Conservation (phyloP, 164 flowering plant species). For the Cinnamomum micranthum region DNA sequence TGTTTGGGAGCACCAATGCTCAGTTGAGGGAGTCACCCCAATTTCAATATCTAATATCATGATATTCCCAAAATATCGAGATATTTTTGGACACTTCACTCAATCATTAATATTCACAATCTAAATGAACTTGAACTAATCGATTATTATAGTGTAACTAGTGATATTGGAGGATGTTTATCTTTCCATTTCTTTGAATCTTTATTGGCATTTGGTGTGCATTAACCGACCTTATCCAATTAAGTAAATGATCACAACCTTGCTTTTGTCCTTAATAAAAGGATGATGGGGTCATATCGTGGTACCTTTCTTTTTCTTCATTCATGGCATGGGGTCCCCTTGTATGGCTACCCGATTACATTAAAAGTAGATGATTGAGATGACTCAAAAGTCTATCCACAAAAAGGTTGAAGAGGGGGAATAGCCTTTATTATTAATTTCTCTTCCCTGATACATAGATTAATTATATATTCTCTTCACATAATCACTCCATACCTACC, state of each 20-base stretch:
- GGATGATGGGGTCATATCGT: neutral
- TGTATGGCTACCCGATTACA: neutral
- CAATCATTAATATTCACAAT: neutral
- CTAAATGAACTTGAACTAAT: neutral
- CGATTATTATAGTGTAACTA: neutral
- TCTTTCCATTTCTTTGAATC: neutral
- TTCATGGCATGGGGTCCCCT: neutral
- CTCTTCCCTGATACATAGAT: neutral
- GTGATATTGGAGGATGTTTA: neutral
- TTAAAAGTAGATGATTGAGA: neutral
- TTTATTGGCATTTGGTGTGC: neutral
- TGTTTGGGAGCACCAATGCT: too few species aligned
- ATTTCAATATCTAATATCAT: too few species aligned
- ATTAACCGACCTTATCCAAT: neutral
- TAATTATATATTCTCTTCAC: neutral
- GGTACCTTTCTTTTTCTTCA: neutral
- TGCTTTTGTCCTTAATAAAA: neutral
- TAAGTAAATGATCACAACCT: conserved; percentile 1
- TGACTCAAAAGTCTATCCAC: neutral
- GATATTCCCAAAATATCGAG: too few species aligned
- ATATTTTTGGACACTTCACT: neutral
- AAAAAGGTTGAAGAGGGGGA: neutral
- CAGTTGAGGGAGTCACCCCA: too few species aligned
- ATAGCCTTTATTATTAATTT: neutral
- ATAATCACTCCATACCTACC: neutral